A percentile compares a stretch with the other conserved stretches of the same genome.
Evolutionary conservation across 306 rosid genomes (phyloP).

Genomic region (Dalbergia oliveri): DNA sequence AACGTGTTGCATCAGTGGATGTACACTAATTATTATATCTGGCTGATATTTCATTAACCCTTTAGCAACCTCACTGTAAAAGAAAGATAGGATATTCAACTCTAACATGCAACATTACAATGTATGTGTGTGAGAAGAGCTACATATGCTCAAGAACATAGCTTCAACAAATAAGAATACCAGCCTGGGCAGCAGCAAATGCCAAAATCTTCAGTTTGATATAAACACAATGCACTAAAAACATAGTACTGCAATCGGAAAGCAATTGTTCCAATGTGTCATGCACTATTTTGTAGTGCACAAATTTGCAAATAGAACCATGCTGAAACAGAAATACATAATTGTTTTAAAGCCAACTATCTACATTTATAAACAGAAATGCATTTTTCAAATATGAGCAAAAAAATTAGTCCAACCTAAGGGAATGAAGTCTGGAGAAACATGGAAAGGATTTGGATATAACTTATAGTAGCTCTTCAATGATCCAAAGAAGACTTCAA

Average conservation of each 20-base stretch:
- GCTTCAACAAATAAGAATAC: constrained; percentile 8
- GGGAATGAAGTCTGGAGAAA: constrained; percentile 1
- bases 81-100: constrained; percentile 28
- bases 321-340: not conserved
- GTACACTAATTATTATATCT: constrained; percentile 98
- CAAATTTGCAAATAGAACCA: constrained; percentile 31
- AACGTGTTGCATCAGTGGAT: constrained; percentile 98
- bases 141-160: constrained; percentile 1
- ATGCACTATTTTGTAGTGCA: not conserved
- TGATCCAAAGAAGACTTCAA: constrained; percentile 14
- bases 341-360: constrained; percentile 11
- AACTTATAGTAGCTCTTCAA: not conserved
- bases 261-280: constrained; percentile 3
- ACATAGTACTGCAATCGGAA: not conserved
- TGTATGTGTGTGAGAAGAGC: constrained; percentile 23
- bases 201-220: constrained; percentile 8
- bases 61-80: constrained; percentile 78
- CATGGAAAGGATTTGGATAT: constrained; percentile 16
- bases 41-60: constrained; percentile 97
- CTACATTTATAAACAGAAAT: constrained; percentile 29
- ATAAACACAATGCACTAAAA: constrained; percentile 8
- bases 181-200: constrained; percentile 21
- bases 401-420: constrained; percentile 16
- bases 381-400: not conserved
- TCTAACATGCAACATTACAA: constrained; percentile 11